These are phyloP conservation scores for Cryptosporidium viatorum DNA, from an alignment of 169 alveolate species.

Conservation along the genomic window DNA sequence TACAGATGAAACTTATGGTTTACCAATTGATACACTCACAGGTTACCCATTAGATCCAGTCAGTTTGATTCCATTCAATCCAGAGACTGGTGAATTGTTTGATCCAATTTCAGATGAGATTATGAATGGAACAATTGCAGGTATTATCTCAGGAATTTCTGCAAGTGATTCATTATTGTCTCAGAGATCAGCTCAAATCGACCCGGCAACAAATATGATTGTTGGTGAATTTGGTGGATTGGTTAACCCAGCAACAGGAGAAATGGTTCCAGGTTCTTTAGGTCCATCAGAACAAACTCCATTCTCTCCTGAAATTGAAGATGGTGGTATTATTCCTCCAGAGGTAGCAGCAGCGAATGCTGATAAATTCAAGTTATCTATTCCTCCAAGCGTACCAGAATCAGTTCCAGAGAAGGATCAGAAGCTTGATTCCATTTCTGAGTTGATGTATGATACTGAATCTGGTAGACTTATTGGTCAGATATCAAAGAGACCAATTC, in stretches of 20 bases:
- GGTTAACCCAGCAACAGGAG: constrained; percentile 42
- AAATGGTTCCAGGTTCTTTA: constrained; percentile 41
- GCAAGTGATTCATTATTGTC: neutral
- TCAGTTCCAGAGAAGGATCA: constrained; percentile 16
- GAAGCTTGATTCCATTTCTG: constrained; percentile 50
- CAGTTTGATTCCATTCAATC: constrained; percentile 41
- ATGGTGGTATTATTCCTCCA: constrained; percentile 70
- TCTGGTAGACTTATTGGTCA: constrained; percentile 56
- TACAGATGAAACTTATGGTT: constrained; percentile 57
- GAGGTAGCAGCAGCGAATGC: constrained; percentile 66
- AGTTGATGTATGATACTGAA: constrained; percentile 28
- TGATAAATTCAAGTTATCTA: constrained; percentile 43
- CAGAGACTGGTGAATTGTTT: constrained; percentile 49
- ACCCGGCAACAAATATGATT: constrained; percentile 53
- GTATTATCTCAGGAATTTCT: constrained; percentile 52
- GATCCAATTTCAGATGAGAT: constrained; percentile 30
- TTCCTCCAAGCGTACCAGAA: constrained; percentile 27
- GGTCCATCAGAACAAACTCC: constrained; percentile 45
- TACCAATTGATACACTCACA: constrained; percentile 63
- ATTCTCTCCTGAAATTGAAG: constrained; percentile 3
- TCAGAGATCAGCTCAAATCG: neutral
- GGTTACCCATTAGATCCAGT: constrained; percentile 70
- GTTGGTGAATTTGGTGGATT: constrained; percentile 40
- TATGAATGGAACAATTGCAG: constrained; percentile 44
- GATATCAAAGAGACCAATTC: constrained; percentile 46